Evolutionary conservation across 83 land plant genomes (phyloP).

Genomic region (Thuja plicata): DNA sequence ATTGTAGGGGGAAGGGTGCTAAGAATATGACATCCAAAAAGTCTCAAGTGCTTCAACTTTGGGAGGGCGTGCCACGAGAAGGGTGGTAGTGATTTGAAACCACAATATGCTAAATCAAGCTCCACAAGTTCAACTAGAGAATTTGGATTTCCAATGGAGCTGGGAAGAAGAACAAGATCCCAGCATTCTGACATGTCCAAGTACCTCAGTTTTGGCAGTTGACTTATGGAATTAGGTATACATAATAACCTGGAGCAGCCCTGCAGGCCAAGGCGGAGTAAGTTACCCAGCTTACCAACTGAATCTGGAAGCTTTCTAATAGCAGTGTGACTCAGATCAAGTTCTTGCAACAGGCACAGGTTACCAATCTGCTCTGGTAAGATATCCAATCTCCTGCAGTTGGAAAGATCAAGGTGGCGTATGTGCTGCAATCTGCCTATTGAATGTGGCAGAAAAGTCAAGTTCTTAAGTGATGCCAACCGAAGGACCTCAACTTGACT

Average conservation of each 20-base stretch:
- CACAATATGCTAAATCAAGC: constrained; percentile 24
- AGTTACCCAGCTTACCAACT: constrained; percentile 19
- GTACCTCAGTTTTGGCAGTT: constrained; percentile 16
- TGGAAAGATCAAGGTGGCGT: constrained; percentile 19
- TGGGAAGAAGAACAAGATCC: constrained; percentile 31
- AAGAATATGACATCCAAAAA: constrained; percentile 18
- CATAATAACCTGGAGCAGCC: constrained; percentile 27
- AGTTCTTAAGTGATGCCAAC: constrained; percentile 23
- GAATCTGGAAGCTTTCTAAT: constrained; percentile 27
- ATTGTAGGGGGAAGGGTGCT: constrained; percentile 14
- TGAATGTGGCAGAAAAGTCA: constrained; percentile 23
- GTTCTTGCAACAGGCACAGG: constrained; percentile 20
- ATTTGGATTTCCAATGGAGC: constrained; percentile 13
- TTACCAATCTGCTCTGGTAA: constrained; percentile 23
- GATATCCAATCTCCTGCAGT: constrained; percentile 23
- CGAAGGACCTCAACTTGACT: constrained; percentile 23
- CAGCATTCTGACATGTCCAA: constrained; percentile 26
- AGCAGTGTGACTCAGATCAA: constrained; percentile 31
- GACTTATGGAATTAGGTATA: constrained; percentile 19
- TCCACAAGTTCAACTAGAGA: constrained; percentile 22
- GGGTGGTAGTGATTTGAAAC: constrained; percentile 23
- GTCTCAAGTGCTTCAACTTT: constrained; percentile 18
- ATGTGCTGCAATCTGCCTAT: constrained; percentile 17
- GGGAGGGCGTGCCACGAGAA: constrained; percentile 21
- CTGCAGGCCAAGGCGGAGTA: constrained; percentile 17